phyloP scores from a whole-genome alignment of 2,329 filamentous ascomycete genomes.

The Exophiala spinifera region DNA sequence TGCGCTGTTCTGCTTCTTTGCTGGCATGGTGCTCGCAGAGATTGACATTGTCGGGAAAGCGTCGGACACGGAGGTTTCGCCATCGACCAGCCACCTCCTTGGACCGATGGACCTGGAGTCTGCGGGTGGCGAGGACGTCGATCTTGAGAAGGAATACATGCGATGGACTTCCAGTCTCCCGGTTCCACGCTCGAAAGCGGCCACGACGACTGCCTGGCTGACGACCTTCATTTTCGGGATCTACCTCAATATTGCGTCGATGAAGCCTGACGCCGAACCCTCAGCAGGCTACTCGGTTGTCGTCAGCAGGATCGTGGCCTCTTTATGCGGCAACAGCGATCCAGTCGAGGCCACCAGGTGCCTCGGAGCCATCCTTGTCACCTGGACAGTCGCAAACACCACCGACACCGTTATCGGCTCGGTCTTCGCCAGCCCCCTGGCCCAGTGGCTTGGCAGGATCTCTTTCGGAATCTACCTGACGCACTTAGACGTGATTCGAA shows the following conservation, averaged over 20 bases:
- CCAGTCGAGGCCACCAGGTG: neutral
- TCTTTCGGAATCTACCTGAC: conserved; percentile 63
- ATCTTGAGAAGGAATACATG: neutral
- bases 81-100: neutral
- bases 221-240: neutral
- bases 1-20: conserved; percentile 52
- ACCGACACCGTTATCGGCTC: neutral
- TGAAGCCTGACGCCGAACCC: neutral
- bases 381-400: neutral
- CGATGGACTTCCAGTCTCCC: neutral
- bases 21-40: conserved; percentile 6
- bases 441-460: conserved; percentile 61
- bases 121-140: neutral
- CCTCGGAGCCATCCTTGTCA: neutral
- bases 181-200: neutral
- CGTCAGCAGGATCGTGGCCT: neutral
- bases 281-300: neutral
- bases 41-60: conserved; percentile 49
- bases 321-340: neutral
- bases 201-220: neutral
- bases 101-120: neutral
- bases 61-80: neutral
- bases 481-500: conserved; percentile 38
- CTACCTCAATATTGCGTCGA: neutral
- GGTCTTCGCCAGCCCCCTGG: conserved; percentile 57